Conservation (phyloP, 768 basidiomycete species). For the Kwoniella newhampshirensis region DNA sequence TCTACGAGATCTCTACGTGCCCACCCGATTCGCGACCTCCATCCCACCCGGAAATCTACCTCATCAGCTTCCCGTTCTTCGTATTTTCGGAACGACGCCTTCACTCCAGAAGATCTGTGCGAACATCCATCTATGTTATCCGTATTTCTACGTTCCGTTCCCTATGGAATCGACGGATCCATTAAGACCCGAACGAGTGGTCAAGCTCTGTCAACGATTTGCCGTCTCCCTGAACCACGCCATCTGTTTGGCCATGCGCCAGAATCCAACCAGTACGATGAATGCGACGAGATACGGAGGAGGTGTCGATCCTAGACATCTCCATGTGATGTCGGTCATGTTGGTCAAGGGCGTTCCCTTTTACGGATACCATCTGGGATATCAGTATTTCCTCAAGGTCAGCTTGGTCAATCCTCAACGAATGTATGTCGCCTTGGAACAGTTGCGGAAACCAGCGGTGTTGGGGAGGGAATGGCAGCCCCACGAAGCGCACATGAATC, state of each 20-base stretch:
- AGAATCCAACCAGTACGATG: slow-evolving; percentile 64
- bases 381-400: slow-evolving; percentile 86
- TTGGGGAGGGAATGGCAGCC: slow-evolving; percentile 74
- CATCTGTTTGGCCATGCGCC: slow-evolving; percentile 74
- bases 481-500: slow-evolving; percentile 89
- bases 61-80: slow-evolving; percentile 71
- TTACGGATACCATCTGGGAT: slow-evolving; percentile 86
- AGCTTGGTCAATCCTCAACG: slow-evolving; percentile 69
- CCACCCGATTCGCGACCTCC: slow-evolving; percentile 41
- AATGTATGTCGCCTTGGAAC: slow-evolving; percentile 68
- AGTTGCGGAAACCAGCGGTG: slow-evolving; percentile 77
- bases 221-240: slow-evolving; percentile 79
- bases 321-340: slow-evolving; percentile 65
- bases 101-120: slow-evolving; percentile 75
- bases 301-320: slow-evolving; percentile 47
- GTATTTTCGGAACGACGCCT: slow-evolving; percentile 83
- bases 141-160: slow-evolving; percentile 90
- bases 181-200: slow-evolving; percentile 58
- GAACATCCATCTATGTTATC: slow-evolving; percentile 75
- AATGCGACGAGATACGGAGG: slow-evolving; percentile 57
- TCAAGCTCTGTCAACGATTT: slow-evolving; percentile 67
- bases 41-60: slow-evolving; percentile 54
- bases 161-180: slow-evolving; percentile 62
- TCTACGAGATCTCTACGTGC: slow-evolving; percentile 38
- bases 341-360: slow-evolving; percentile 93